Base-by-base conservation (phyloP, 2,329 filamentous ascomycete genomes). In the Penicillium sp. region DNA sequence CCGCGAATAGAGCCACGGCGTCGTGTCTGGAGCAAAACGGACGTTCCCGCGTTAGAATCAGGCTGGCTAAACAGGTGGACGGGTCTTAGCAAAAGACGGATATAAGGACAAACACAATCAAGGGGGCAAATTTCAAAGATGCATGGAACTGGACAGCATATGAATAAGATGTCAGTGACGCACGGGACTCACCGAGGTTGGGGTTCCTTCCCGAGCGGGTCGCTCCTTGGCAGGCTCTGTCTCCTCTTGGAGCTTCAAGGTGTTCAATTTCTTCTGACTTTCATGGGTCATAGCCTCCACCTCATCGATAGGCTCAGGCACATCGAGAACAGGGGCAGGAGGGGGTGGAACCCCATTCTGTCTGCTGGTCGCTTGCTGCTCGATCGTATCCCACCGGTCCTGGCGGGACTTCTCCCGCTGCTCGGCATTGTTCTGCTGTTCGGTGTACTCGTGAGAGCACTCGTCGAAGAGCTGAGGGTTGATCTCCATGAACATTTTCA, bases 401-500 rank as follows among this genome's bases (percentile, higher is more conserved):
- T 95, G 85, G 57, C 93, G 84, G 55, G 84, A 79, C 57, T 86
- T 84, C 71, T 96, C 87, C 48, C 91, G 84, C 52, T 89, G 82
- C n/a, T 88, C 84, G 3, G 91, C 89, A 56, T 83, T 93, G 72
- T 95, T 95, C 72, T 97, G 92, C 64, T 93, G 87, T 70, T 97
- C 92, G 4, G 91, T 95, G 72, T 98, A 98, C 57, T 97, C 91
- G 66, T 96, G 92, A 31, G 93, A 96, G 74, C 93, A 98, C 67
- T 98, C 93, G 62, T 98, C 93, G 64, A 98, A 98, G 20, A 98
- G 81, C 70, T 96, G 91, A 8, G 93, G 93, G 70, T 97, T 97
- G 65, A 98, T 96, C 71, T 98, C 93, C 93, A 98, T 98, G 72
- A 98, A 98, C 32, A 98, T 81, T 71, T 98, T 98, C 93, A 98